Percentiles rank a stretch among this genome's conserved stretches.
These are phyloP conservation scores for Vachellia collinsii DNA, from an alignment of 306 rosid species.

Conservation along the genomic window DNA sequence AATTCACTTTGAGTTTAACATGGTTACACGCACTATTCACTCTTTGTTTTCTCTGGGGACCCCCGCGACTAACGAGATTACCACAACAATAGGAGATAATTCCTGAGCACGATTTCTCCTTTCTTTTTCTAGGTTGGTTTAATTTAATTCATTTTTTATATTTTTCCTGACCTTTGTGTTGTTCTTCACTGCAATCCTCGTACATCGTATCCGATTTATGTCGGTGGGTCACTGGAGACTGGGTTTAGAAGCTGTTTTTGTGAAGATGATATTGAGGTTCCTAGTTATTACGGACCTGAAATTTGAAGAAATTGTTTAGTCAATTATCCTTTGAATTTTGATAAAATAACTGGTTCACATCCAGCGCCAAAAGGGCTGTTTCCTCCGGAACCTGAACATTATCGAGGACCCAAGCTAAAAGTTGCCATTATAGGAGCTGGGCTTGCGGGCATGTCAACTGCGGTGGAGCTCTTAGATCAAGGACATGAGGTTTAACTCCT, in stretches of 20 bases:
- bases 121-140: conserved; percentile 1
- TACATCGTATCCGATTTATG: background rate
- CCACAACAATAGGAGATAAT: background rate
- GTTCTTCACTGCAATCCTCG: background rate
- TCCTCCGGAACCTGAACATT: conserved; percentile 92
- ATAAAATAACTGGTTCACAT: conserved; percentile 38
- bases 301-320: conserved; percentile 24
- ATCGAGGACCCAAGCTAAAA: conserved; percentile 92
- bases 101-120: background rate
- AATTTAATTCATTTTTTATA: background rate
- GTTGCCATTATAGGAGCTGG: conserved; percentile 99
- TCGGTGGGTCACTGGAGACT: background rate
- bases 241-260: conserved; percentile 23
- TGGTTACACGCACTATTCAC: background rate
- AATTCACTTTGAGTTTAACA: conserved; percentile 9
- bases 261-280: conserved; percentile 14
- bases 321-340: conserved; percentile 29
- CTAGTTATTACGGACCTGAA: conserved; percentile 3
- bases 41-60: background rate
- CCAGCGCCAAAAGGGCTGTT: conserved; percentile 96
- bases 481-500: conserved; percentile 85
- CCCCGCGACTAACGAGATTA: too few relatives aligned
- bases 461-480: conserved; percentile 96
- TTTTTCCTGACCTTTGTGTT: background rate
- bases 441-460: conserved; percentile 98